Conservation (phyloP, 2,329 filamentous ascomycete genomes). For the Fusarium buxicola region DNA sequence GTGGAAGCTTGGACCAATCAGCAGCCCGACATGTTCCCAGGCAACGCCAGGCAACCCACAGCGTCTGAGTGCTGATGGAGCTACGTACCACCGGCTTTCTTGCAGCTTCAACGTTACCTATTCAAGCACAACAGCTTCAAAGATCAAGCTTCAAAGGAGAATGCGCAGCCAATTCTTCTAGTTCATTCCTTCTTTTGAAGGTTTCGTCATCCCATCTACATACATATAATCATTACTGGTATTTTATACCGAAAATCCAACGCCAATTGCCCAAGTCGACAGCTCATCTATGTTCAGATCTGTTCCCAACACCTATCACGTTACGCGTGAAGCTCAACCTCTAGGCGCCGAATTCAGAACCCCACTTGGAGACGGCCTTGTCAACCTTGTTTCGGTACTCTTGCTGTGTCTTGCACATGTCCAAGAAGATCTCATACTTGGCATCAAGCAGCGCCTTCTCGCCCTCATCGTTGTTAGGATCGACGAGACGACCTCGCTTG, state of each 20-base stretch:
- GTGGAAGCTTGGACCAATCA: conserved; percentile 52
- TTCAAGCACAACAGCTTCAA: not conserved
- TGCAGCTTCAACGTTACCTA: not conserved
- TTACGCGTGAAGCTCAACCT: not conserved
- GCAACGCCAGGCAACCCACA: conserved; percentile 32
- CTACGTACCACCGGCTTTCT: conserved; percentile 3
- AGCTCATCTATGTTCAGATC: conserved; percentile 16
- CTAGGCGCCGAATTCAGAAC: conserved; percentile 45
- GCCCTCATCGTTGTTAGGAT: conserved; percentile 75
- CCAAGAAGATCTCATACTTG: conserved; percentile 96
- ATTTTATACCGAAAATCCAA: conserved; percentile 13
- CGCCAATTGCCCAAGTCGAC: conserved; percentile 26
- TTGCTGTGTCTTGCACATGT: conserved; percentile 89
- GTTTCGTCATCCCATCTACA: conserved; percentile 14
- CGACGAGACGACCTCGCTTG: conserved; percentile 87
- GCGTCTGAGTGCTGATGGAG: conserved; percentile 3
- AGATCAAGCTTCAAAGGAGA: not conserved
- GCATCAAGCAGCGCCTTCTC: conserved; percentile 85
- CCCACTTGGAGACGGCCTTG: conserved; percentile 60
- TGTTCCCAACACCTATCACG: not conserved
- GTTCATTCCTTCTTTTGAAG: conserved; percentile 17
- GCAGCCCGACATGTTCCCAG: conserved; percentile 19
- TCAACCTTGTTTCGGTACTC: conserved; percentile 84
- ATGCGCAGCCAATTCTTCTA: conserved; percentile 20
- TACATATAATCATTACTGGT: conserved; percentile 22